Conservation (phyloP, 306 rosid species). For the Vigna trinervia region DNA sequence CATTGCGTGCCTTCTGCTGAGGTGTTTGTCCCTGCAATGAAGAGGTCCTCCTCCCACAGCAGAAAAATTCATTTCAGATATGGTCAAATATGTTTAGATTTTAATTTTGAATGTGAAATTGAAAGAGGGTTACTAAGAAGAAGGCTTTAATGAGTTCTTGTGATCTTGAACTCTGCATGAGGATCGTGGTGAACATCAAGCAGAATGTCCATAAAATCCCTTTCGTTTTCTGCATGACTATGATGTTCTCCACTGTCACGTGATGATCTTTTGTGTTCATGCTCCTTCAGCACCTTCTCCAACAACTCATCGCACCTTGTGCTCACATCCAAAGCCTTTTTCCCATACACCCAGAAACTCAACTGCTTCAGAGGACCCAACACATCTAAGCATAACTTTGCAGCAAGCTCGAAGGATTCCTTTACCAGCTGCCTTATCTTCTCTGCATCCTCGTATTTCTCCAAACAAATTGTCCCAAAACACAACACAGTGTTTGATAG, state of each 20-base stretch:
- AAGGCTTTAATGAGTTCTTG: constrained; percentile 65
- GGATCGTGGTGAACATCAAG: constrained; percentile 57
- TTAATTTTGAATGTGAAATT: too few relatives aligned
- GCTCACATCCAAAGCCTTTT: neutral
- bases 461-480: neutral
- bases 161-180: constrained; percentile 56
- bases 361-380: neutral
- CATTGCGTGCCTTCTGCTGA: constrained; percentile 63
- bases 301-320: constrained; percentile 53
- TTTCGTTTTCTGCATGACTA: constrained; percentile 31
- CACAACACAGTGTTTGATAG: neutral
- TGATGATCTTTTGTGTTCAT: constrained; percentile 43
- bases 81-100: too few relatives aligned
- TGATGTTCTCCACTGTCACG: neutral
- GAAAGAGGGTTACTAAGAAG: constrained; percentile 41
- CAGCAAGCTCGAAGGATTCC: neutral
- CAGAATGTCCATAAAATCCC: constrained; percentile 54
- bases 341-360: constrained; percentile 2
- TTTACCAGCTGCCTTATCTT: neutral
- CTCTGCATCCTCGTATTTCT: neutral
- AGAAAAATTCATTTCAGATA: neutral
- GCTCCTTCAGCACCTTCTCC: constrained; percentile 57
- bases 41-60: constrained; percentile 49
- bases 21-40: constrained; percentile 58
- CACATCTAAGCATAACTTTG: neutral